Evolutionary conservation across 83 land plant species (phyloP).

Genomic region (Thuja plicata): DNA sequence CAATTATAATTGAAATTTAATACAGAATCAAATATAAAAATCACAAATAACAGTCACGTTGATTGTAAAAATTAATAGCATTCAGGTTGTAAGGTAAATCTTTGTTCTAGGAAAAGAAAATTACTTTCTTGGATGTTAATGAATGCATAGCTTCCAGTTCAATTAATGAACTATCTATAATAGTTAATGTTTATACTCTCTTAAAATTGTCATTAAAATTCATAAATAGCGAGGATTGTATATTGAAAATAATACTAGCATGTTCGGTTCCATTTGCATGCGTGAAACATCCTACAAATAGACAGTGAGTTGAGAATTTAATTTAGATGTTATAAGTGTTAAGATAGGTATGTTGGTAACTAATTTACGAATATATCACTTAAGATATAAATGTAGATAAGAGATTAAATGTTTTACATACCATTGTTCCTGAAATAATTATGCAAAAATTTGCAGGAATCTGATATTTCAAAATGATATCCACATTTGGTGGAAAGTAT

Average conservation of each 20-base stretch:
- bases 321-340: too few relatives aligned
- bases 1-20: too few relatives aligned
- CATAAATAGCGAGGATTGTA: neutral
- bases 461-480: slow-evolving; percentile 53
- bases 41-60: too few relatives aligned
- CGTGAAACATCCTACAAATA: slow-evolving; percentile 47
- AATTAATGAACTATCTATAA: too few relatives aligned
- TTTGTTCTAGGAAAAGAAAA: too few relatives aligned
- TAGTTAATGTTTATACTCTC: too few relatives aligned
- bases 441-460: slow-evolving; percentile 61
- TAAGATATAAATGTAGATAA: neutral
- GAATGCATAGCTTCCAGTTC: too few relatives aligned
- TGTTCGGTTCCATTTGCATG: slow-evolving; percentile 45
- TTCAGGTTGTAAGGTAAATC: too few relatives aligned
- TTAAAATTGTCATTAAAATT: neutral
- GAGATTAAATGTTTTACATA: slow-evolving; percentile 11
- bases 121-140: too few relatives aligned
- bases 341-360: neutral
- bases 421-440: slow-evolving; percentile 54
- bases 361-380: neutral
- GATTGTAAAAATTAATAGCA: too few relatives aligned
- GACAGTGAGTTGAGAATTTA: neutral
- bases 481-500: slow-evolving; percentile 65
- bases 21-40: too few relatives aligned
- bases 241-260: slow-evolving; percentile 22